These are phyloP conservation scores for Licmophora abbreviata DNA, from an alignment of 108 stramenopile species.

Conservation along the genomic window DNA sequence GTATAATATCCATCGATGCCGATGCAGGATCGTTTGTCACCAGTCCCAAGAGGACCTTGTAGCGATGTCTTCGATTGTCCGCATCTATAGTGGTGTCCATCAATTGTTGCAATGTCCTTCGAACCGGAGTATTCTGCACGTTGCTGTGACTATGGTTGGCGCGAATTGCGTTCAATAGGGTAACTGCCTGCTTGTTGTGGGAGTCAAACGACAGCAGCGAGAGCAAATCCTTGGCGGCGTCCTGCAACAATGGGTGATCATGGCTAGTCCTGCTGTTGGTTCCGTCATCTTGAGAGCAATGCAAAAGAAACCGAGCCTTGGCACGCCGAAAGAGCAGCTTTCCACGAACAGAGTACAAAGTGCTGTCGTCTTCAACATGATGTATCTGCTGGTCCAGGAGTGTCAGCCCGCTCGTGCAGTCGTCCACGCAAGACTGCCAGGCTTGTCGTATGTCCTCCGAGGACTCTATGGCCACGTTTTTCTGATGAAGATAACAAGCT, in stretches of 20 bases:
- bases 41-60: conserved; percentile 47
- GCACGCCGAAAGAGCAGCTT: conserved; percentile 77
- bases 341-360: conserved; percentile 18
- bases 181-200: conserved; percentile 53
- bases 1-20: no score
- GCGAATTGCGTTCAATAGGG: conserved; percentile 48
- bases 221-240: conserved; percentile 69
- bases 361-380: no score
- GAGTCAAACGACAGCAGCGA: conserved; percentile 52
- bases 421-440: conserved; percentile 42
- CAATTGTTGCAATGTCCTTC: conserved; percentile 13
- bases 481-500: conserved; percentile 56
- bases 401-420: conserved; percentile 51
- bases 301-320: conserved; percentile 51
- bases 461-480: no score
- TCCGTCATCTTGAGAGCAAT: conserved; percentile 16
- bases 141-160: conserved; percentile 40
- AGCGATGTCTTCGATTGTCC: conserved; percentile 16
- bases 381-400: conserved; percentile 26
- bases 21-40: conserved; percentile 44
- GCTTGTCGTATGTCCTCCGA: no score
- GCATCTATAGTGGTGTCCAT: conserved; percentile 18
- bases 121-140: conserved; percentile 24
- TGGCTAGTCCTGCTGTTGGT: conserved; percentile 7
- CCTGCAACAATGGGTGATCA: conserved; percentile 37